phyloP scores from a whole-genome alignment of 257 asterid genomes.

The Perilla frutescens region DNA sequence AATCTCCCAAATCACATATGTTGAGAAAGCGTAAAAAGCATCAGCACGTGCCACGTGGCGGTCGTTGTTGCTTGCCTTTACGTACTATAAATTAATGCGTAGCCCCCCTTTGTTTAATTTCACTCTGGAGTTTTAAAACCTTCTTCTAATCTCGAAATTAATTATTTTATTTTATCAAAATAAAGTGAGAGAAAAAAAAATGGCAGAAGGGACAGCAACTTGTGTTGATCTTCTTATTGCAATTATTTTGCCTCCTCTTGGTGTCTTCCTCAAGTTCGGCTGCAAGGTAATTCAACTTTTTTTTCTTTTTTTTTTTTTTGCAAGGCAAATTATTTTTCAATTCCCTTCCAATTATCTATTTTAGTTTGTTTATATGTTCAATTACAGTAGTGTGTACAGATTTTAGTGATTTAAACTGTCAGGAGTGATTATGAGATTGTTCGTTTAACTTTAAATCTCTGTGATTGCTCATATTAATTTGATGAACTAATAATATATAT shows the following conservation, averaged over 20 bases:
- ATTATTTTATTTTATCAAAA: not conserved
- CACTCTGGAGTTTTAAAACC: not conserved
- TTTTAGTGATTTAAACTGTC: not conserved
- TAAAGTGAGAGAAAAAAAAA: not conserved
- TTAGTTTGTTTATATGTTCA: not conserved
- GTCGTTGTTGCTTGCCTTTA: not conserved
- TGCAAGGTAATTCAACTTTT: constrained; percentile 52
- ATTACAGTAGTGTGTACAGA: not conserved
- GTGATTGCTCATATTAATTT: not conserved
- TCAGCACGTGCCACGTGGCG: constrained; percentile 12
- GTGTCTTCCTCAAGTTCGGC: constrained; percentile 85
- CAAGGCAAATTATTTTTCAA: constrained; percentile 40
- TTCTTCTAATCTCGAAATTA: not conserved
- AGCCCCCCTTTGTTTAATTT: not conserved
- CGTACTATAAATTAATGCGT: not conserved
- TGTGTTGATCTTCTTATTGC: constrained; percentile 73
- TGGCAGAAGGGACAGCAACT: constrained; percentile 44
- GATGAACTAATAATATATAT: not conserved
- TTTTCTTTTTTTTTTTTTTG: constrained; percentile 33
- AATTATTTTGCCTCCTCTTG: constrained; percentile 86
- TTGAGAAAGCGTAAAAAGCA: too few relatives aligned
- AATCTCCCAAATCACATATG: too few relatives aligned
- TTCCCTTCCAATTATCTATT: not conserved
- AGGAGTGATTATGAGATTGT: too few relatives aligned
- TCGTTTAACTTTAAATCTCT: too few relatives aligned